A percentile compares a stretch with the other conserved stretches of the same genome.
These are phyloP conservation scores for Hygrocybe coccinea DNA, from an alignment of 768 basidiomycete genomes.

Conservation along the genomic window DNA sequence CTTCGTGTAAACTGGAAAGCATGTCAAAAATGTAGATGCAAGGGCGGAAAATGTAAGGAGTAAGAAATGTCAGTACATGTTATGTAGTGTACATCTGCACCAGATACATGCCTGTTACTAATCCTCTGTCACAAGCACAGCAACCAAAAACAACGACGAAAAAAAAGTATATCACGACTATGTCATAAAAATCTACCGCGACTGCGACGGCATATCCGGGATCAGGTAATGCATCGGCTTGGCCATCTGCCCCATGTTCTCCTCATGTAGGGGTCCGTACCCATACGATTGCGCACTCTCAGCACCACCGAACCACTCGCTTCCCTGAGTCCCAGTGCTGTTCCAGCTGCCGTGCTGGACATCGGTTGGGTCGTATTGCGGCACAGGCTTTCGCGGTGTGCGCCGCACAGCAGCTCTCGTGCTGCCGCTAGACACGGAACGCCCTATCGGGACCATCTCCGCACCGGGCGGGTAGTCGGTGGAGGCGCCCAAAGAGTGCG, in stretches of 20 bases:
- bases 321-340: neutral
- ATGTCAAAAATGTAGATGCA: too few relatives aligned
- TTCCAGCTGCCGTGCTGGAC: neutral
- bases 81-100: neutral
- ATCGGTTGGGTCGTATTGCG: constrained; percentile 33
- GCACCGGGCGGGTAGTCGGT: neutral
- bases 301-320: too few relatives aligned
- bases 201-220: constrained; percentile 48
- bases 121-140: neutral
- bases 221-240: constrained; percentile 54
- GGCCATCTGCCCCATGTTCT: constrained; percentile 41
- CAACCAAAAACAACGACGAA: too few relatives aligned
- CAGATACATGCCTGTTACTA: neutral
- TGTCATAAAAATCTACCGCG: neutral
- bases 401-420: constrained; percentile 29
- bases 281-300: constrained; percentile 6
- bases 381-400: constrained; percentile 53
- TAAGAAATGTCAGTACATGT: too few relatives aligned
- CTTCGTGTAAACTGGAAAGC: too few relatives aligned
- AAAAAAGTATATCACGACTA: too few relatives aligned
- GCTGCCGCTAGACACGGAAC: constrained; percentile 2
- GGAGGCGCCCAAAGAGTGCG: neutral
- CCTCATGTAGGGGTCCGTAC: constrained; percentile 33
- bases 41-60: too few relatives aligned
- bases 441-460: constrained; percentile 3